phyloP scores from a whole-genome alignment of 1,284 basidiomycete species.

The Tilletia walkeri region DNA sequence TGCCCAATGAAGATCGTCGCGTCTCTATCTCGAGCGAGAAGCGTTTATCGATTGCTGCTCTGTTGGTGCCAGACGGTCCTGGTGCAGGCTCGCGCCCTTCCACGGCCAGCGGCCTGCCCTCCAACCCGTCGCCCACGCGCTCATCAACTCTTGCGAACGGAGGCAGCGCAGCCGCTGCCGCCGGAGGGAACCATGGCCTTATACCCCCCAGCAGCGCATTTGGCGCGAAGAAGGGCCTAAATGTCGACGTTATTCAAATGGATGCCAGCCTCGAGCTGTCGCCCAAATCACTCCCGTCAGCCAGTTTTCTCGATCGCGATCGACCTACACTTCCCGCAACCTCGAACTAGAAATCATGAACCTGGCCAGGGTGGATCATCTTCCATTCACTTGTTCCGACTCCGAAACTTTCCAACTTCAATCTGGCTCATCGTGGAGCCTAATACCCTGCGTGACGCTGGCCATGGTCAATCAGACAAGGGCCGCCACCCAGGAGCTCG shows the following conservation, averaged over 20 bases:
- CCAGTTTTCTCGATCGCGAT: neutral
- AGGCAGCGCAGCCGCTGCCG: too few relatives aligned
- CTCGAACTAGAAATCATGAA: too few relatives aligned
- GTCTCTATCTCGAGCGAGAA: conserved; percentile 2
- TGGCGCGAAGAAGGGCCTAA: neutral
- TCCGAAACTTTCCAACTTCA: too few relatives aligned
- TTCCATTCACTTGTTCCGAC: too few relatives aligned
- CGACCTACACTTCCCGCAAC: too few relatives aligned
- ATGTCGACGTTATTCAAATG: neutral
- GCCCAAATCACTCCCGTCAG: neutral
- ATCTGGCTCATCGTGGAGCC: too few relatives aligned
- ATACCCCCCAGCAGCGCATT: neutral
- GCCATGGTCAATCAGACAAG: too few relatives aligned
- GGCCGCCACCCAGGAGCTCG: too few relatives aligned
- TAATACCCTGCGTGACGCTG: too few relatives aligned
- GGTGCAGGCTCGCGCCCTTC: neutral
- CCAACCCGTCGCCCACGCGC: neutral
- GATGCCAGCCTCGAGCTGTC: neutral
- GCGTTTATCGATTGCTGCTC: conserved; percentile 1
- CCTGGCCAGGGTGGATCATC: too few relatives aligned
- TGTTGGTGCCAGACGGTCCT: neutral
- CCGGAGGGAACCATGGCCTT: neutral
- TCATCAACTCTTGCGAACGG: too few relatives aligned
- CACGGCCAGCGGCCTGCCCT: neutral
- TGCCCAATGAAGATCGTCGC: neutral